Conservation (phyloP, 2,329 filamentous ascomycete species). For the Parastagonospora avenae region DNA sequence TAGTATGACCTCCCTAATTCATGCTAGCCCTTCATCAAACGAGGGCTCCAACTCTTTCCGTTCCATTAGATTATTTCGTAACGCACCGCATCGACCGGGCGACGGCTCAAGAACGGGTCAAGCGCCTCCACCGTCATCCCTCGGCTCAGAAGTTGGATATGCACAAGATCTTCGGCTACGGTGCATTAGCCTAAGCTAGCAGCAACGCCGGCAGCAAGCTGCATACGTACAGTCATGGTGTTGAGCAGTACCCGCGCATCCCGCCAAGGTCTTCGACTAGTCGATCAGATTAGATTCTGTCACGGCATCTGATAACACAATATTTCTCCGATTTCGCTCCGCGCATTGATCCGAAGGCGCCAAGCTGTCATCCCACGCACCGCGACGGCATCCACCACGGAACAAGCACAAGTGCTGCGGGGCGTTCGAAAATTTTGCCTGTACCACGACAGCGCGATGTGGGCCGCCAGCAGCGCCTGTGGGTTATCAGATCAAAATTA, state of each 20-base stretch:
- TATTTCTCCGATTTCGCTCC: constrained; percentile 18
- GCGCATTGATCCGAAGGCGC: constrained; percentile 12
- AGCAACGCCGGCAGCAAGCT: constrained; percentile 24
- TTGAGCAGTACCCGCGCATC: constrained; percentile 16
- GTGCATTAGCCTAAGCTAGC: constrained; percentile 26
- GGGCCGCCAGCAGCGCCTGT: constrained; percentile 14
- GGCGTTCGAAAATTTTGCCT: constrained; percentile 34
- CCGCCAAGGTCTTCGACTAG: too few species aligned
- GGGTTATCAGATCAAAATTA: constrained; percentile 39
- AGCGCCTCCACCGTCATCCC: constrained; percentile 35
- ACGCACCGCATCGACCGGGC: neutral
- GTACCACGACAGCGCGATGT: constrained; percentile 26
- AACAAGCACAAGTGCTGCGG: constrained; percentile 30
- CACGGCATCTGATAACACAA: constrained; percentile 14
- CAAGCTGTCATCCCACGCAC: constrained; percentile 28
- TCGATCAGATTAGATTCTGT: constrained; percentile 30
- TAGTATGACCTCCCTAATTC: neutral
- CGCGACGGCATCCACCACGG: constrained; percentile 12
- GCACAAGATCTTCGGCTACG: constrained; percentile 19
- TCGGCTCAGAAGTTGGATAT: constrained; percentile 16
- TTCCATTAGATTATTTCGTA: neutral
- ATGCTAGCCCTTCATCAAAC: neutral
- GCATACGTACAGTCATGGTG: constrained; percentile 17
- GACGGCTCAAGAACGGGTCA: constrained; percentile 2
- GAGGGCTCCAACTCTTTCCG: neutral